Base-by-base conservation (phyloP, 495 filamentous ascomycete genomes). In the Aspergillus carlsbadensis region DNA sequence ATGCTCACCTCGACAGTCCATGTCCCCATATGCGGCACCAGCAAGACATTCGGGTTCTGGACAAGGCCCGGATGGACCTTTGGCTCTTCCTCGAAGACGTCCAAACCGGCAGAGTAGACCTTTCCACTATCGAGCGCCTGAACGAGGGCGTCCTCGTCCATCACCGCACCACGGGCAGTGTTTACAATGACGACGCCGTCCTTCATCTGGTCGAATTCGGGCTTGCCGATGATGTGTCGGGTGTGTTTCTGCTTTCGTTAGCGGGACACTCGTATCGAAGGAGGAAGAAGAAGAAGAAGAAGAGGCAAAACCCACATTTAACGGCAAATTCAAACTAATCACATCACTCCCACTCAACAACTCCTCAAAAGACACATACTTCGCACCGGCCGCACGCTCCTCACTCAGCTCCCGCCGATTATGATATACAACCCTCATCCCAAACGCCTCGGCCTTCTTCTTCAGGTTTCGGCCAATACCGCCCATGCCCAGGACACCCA, bases 401-500 rank as follows among this genome's bases (percentile, higher is more conserved):
- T 75, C 69, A 54, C 70, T 78, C 44, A 87, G 62, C 52, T 75
- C 65, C 13, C 69, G 70, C 7, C 79, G 76, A 66, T 92, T 93
- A 59, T 89, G 75, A 59, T 93, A 93, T 29, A 83, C 74, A 5
- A 88, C 80, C 45, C 68, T 78, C 85, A 89, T 87, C 0, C 84
- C 84, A 61, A 89, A 84, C 7, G 78, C 81, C 58, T 74, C 71
- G 0, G 80, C 84, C 67, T 81, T 80, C 52, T 67, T 71, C 62
- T 84, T 73, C 61, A 82, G 45, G 54, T 83, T 80, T 3, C 82
- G 75, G 1, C 91, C 91, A 48, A 96, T 96, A 0, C 91, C 90
- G 8, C 91, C 91, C 88, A 96, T 92, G 7, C 91, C 91, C 35
- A 96, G 65, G 54, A 96, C 89, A 0, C 88, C 88, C 3, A 89